Conservation (phyloP, 768 basidiomycete genomes). For the Gelatoporia subvermispora region DNA sequence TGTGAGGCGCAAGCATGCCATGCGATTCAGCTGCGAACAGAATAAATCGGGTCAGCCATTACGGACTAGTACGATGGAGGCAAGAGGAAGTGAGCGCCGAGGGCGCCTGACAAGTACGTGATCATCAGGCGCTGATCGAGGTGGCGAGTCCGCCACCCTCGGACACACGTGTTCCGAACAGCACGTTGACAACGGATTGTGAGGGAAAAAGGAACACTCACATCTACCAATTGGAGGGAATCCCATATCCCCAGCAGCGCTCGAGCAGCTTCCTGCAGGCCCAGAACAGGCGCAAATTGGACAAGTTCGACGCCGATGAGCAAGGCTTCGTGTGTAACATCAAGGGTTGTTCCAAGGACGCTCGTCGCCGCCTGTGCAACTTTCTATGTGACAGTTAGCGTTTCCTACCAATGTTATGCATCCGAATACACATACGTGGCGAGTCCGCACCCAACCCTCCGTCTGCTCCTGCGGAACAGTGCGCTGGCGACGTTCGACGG, state of each 20-base stretch:
- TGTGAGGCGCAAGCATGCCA: slow-evolving; percentile 64
- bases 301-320: neutral
- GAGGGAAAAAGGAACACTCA: slow-evolving; percentile 28
- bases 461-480: slow-evolving; percentile 24
- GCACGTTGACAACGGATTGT: too few species aligned
- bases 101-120: too few species aligned
- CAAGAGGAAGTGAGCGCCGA: neutral
- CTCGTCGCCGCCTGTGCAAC: slow-evolving; percentile 19
- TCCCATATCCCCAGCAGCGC: slow-evolving; percentile 63
- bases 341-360: slow-evolving; percentile 36
- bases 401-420: neutral
- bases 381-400: neutral
- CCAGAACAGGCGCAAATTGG: neutral
- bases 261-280: slow-evolving; percentile 43
- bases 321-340: slow-evolving; percentile 39
- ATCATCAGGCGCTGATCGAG: too few species aligned
- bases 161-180: too few species aligned
- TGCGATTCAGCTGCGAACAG: slow-evolving; percentile 57
- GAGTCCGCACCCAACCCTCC: slow-evolving; percentile 23
- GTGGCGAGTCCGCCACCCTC: too few species aligned
- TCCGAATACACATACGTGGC: slow-evolving; percentile 15
- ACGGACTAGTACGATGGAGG: neutral
- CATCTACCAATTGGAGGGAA: slow-evolving; percentile 54
- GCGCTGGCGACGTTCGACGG: slow-evolving; percentile 16
- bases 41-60: too few species aligned